Conservation (phyloP, 208 protist species). For the Leishmania guyanensis region DNA sequence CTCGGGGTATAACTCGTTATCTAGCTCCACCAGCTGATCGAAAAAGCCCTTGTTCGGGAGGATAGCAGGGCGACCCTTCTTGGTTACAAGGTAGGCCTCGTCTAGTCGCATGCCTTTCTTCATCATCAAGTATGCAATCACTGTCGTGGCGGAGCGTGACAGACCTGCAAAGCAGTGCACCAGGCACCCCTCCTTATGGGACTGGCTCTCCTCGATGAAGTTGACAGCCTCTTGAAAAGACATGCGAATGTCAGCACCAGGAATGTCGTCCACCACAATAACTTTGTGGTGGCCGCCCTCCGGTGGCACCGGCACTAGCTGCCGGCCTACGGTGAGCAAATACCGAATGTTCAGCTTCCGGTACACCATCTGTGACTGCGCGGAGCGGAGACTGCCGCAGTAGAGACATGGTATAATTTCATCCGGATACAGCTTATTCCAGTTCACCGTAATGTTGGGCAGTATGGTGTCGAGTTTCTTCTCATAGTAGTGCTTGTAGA, state of each 20-base stretch:
- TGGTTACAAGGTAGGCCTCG: conserved; percentile 78
- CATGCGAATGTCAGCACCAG: conserved; percentile 71
- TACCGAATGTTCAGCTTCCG: conserved; percentile 77
- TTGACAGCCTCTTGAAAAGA: conserved; percentile 76
- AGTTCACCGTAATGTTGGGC: conserved; percentile 79
- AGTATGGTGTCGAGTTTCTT: conserved; percentile 60
- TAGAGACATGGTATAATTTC: conserved; percentile 81
- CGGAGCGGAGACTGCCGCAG: conserved; percentile 83
- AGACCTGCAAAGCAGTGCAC: conserved; percentile 93
- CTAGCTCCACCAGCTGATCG: conserved; percentile 72
- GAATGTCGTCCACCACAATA: conserved; percentile 88
- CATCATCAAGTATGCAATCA: conserved; percentile 91
- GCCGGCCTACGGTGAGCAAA: conserved; percentile 84
- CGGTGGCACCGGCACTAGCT: conserved; percentile 65
- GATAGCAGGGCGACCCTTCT: conserved; percentile 78
- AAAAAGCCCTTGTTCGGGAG: conserved; percentile 86
- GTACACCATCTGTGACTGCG: conserved; percentile 89
- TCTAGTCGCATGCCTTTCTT: conserved; percentile 84
- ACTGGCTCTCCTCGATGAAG: conserved; percentile 83
- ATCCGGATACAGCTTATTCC: conserved; percentile 93
- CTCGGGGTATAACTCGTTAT: conserved; percentile 62
- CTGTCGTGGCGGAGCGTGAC: conserved; percentile 87
- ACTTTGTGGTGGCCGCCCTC: conserved; percentile 69
- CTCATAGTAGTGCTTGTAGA: conserved; percentile 66
- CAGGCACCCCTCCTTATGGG: conserved; percentile 56